Conservation (phyloP, 169 alveolate genomes). For the Eimeria acervulina region DNA sequence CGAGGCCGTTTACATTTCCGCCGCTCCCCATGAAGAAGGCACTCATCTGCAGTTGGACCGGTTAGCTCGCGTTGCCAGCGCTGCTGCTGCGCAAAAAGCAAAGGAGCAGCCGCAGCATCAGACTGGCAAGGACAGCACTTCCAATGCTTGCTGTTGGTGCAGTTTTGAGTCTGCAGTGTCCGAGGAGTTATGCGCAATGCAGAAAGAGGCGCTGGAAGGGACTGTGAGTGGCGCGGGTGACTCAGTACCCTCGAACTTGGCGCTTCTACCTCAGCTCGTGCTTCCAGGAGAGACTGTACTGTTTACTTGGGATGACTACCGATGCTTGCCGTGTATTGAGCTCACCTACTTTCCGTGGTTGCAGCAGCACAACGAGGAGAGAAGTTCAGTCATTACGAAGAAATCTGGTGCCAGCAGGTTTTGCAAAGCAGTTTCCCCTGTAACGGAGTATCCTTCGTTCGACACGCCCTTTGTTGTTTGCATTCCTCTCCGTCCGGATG, state of each 20-base stretch:
- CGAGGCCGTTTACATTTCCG: slow-evolving; percentile 43
- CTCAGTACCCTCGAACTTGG: not conserved
- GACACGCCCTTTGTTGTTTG: slow-evolving; percentile 45
- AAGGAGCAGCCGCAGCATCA: not conserved
- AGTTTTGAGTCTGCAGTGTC: slow-evolving; percentile 43
- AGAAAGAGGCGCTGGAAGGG: not conserved
- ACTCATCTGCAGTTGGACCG: slow-evolving; percentile 13
- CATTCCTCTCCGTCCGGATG: slow-evolving; percentile 55
- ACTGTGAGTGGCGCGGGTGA: slow-evolving; percentile 33
- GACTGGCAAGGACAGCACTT: not conserved
- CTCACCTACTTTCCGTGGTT: slow-evolving; percentile 58
- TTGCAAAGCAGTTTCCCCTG: not conserved
- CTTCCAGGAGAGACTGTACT: slow-evolving; percentile 79
- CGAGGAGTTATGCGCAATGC: slow-evolving; percentile 28
- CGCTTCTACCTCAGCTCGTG: slow-evolving; percentile 76
- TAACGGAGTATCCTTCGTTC: not conserved
- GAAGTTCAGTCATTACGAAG: not conserved
- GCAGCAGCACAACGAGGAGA: not conserved
- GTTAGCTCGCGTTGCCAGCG: slow-evolving; percentile 38
- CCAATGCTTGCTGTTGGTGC: slow-evolving; percentile 41
- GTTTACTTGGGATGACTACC: slow-evolving; percentile 79
- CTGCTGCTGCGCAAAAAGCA: slow-evolving; percentile 1
- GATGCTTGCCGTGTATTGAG: slow-evolving; percentile 70
- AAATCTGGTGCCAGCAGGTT: not conserved
- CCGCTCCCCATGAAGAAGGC: slow-evolving; percentile 48